A percentile compares a stretch with the other conserved stretches of the same genome.
phyloP scores from a whole-genome alignment of 2,329 filamentous ascomycete species.

The Magnaporthiopsis incrustans region DNA sequence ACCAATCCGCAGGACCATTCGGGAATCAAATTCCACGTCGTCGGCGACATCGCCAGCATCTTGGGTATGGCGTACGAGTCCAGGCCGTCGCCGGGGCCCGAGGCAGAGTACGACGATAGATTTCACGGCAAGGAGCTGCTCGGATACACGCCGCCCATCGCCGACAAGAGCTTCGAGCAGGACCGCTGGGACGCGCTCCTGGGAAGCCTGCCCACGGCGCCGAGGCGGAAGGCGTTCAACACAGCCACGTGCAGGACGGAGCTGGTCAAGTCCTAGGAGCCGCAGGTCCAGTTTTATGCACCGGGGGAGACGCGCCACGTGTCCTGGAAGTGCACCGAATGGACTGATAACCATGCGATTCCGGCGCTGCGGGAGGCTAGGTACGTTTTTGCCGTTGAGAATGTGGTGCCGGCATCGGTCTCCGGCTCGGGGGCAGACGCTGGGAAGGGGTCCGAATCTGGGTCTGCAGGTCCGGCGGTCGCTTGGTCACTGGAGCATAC shows the following conservation, averaged over 20 bases:
- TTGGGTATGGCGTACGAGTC: conserved; percentile 5
- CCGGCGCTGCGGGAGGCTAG: neutral
- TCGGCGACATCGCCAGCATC: conserved; percentile 3
- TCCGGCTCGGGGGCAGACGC: too few species aligned
- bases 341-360: neutral
- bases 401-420: neutral
- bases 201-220: neutral
- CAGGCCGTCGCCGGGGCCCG: neutral
- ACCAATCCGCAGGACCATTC: neutral
- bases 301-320: conserved; percentile 1
- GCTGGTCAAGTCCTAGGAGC: neutral
- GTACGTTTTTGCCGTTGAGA: neutral
- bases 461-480: too few species aligned
- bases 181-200: conserved; percentile 5
- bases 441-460: too few species aligned
- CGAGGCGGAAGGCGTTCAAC: conserved; percentile 6
- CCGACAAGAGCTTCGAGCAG: neutral
- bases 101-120: too few species aligned
- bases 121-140: conserved; percentile 1
- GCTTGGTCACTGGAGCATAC: too few species aligned
- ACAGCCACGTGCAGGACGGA: neutral
- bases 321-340: conserved; percentile 5
- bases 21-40: conserved; percentile 3
- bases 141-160: neutral
- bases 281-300: conserved; percentile 2